Base-by-base conservation (phyloP, 176 grass and related monocot genomes). In the Carex parvula region DNA sequence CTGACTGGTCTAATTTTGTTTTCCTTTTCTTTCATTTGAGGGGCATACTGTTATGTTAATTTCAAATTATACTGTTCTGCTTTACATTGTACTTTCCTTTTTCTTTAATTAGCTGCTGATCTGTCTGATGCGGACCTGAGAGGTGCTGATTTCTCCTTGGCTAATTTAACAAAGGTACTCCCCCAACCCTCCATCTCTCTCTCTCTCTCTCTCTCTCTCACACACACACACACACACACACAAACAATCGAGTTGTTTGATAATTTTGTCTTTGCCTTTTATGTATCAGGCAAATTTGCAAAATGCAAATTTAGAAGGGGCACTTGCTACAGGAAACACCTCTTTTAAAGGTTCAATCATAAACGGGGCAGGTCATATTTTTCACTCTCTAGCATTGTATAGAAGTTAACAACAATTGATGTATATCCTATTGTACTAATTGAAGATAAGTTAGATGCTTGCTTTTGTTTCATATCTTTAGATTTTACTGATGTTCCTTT, bases 221-320 rank as follows among this genome's bases (percentile, higher is more conserved):
- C 55, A 58, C 56, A 60, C 32, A 18, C 66, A 42, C 42, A 50
- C 20, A n/a, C 10, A 81, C 26, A 26, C 26, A 26, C 26, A 26
- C 26, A 26, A 42, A 44, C 14, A 35, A 81, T 18, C 9, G 3
- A 61, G 22, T 62, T 22, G 1, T 81, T 37, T 17, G 24, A 17
- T 46, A 62, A 39, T 59, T 62, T 61, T 4, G 16, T 62, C 8
- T 20, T 20, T 3, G 5, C 56, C 12, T 44, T 44, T 65, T 46
- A n/a, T 81, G 55, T n/a, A 67, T 60, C 18, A 97, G 91, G 82
- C 29, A 63, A 97, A 92, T 79, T 62, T 97, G 69, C 70, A 72
- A 65, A 94, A 97, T 85, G 90, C 94, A 82, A 97, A 97, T 60
- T 86, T 97, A 82, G 94, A 92, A 89, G 94, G 92, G 72, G 94